A percentile compares a stretch with the other conserved stretches of the same genome.
These are phyloP conservation scores for Cercospora sp. DNA, from an alignment of 2,329 filamentous ascomycete species.

Conservation along the genomic window DNA sequence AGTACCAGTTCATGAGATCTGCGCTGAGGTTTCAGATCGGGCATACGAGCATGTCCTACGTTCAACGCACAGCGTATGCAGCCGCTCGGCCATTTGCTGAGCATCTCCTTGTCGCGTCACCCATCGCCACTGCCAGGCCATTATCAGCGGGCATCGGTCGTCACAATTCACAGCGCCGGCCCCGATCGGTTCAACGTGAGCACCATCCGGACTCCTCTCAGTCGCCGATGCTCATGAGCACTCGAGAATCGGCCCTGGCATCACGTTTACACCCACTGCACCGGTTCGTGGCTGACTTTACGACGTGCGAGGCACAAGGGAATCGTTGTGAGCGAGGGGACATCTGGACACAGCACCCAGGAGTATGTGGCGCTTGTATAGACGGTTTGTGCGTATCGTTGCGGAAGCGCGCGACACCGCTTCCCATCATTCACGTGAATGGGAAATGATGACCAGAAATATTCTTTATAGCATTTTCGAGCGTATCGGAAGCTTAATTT, in stretches of 20 bases:
- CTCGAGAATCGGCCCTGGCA: background rate
- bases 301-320: background rate
- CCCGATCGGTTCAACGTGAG: background rate
- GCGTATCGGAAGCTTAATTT: background rate
- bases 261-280: background rate
- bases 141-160: background rate
- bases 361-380: background rate
- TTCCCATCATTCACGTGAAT: background rate
- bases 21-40: slow-evolving; percentile 4
- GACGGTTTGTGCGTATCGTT: background rate
- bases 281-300: background rate
- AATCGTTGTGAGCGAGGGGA: background rate
- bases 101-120: background rate
- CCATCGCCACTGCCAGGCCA: background rate
- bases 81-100: background rate
- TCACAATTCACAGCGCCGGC: background rate
- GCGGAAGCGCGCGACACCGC: background rate
- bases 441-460: background rate
- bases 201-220: too few relatives aligned
- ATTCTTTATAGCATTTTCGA: background rate
- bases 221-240: background rate
- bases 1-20: slow-evolving; percentile 17
- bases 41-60: slow-evolving; percentile 11
- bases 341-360: background rate
- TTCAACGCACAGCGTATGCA: background rate